Evolutionary conservation across 768 basidiomycete genomes (phyloP), one percentile per base, ranked within the genome.

Genomic region (Lactarius hatsudake): DNA sequence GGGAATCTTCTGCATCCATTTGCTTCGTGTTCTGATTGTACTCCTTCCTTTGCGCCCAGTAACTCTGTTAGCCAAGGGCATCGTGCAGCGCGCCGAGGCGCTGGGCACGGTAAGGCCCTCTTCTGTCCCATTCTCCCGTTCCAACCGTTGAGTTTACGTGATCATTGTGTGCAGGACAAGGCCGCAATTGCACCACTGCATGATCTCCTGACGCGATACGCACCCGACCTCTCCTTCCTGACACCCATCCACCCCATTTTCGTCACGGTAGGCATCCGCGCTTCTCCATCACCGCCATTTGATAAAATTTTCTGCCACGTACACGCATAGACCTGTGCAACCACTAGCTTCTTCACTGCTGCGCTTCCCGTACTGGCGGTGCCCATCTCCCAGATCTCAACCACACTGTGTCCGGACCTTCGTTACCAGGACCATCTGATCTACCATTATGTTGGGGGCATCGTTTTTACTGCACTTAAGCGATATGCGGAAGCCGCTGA

Each of bases 401-500:
- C 78, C 2, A 69, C 74, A 0, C 74, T 84, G n/a, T 85, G 84
- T 2, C 65, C 70, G 8, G 90, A 93, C 67, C 78, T 96, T 62
- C 77, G 75, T 38, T 94, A 93, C 77, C 87, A 84, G 69, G 94
- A 95, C 75, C 89, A 89, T 72, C 81, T 96, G 28, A 77, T 84
- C n/a, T 94, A 94, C 74, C 91, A 95, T 79, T 94, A 94, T 75
- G 79, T 85, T 2, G 93, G 89, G 3, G 94, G 92, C 1, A 79
- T 91, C n/a, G 83, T 83, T 0, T 80, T 89, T 1, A 77, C 80
- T 10, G 85, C 86, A 0, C 79, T 91, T 53, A 86, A 87, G 71
- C 79, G 80, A 20, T 94, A 88, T 86, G 71, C 78, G 2, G 82
- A 87, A 10, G 91, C 94, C 0, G 85, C 87, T 65, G 89, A 92